These are phyloP conservation scores for Ilex asprella DNA, from an alignment of 257 asterid genomes.

Conservation along the genomic window DNA sequence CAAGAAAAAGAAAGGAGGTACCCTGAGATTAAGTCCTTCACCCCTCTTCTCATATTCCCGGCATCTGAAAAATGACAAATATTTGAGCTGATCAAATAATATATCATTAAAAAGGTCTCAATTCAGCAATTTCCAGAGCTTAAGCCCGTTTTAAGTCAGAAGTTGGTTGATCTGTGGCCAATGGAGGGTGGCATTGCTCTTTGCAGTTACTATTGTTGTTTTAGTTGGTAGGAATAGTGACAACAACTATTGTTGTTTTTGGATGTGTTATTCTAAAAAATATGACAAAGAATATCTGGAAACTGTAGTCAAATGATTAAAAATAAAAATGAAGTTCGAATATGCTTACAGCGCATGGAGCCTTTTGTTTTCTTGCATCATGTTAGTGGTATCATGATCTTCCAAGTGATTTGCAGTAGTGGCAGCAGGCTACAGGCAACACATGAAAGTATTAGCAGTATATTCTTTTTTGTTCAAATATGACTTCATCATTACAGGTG, in stretches of 20 bases:
- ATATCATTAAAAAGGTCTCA: background rate
- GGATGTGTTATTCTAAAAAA: background rate
- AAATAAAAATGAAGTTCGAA: background rate
- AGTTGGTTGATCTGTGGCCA: background rate
- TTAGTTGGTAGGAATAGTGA: too few relatives aligned
- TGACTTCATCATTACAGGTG: background rate
- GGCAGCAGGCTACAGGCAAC: conserved; percentile 35
- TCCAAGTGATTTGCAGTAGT: conserved; percentile 21
- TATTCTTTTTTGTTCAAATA: background rate
- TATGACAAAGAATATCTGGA: background rate
- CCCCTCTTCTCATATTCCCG: conserved; percentile 44
- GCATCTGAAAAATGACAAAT: conserved; percentile 40
- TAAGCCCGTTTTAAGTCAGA: background rate
- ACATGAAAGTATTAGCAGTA: conserved; percentile 13
- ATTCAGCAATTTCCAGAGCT: background rate
- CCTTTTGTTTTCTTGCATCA: conserved; percentile 48
- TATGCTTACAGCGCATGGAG: conserved; percentile 55
- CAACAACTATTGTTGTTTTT: background rate
- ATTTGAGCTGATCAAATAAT: background rate
- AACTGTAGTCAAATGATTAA: background rate
- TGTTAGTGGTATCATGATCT: conserved; percentile 33
- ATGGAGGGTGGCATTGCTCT: background rate
- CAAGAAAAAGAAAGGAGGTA: conserved; percentile 14
- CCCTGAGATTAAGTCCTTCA: conserved; percentile 61
- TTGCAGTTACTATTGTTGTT: background rate